A percentile compares a stretch with the other conserved stretches of the same genome.
Evolutionary conservation across 352 stramenopile genomes (phyloP).

Genomic region (Globisporangium acanthophoron): DNA sequence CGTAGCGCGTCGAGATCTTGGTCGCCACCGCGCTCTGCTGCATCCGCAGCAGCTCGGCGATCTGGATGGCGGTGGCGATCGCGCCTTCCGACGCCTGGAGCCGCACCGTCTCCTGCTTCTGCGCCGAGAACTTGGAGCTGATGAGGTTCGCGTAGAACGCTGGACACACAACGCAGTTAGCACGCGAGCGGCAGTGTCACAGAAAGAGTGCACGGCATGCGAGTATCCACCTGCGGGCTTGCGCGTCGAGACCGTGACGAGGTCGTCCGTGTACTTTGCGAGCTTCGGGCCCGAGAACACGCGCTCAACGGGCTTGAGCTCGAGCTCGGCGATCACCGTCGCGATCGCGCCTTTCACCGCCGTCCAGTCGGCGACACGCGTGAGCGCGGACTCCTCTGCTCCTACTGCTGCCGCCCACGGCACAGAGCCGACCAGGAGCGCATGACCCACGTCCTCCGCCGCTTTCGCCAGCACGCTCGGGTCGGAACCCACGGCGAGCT

Average conservation of each 20-base stretch:
- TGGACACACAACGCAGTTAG: constrained; percentile 10
- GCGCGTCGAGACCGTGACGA: constrained; percentile 61
- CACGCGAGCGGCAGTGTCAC: background rate
- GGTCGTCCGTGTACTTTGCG: constrained; percentile 58
- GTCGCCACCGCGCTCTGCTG: constrained; percentile 48
- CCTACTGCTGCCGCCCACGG: constrained; percentile 28
- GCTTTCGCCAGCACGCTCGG: constrained; percentile 18
- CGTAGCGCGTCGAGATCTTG: constrained; percentile 72
- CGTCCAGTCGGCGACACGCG: constrained; percentile 3
- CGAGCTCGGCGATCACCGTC: constrained; percentile 35
- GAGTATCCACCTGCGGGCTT: constrained; percentile 54
- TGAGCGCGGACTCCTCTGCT: background rate
- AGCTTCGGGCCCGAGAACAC: constrained; percentile 49
- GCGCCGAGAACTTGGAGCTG: constrained; percentile 69
- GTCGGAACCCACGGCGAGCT: constrained; percentile 48
- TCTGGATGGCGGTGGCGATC: constrained; percentile 71
- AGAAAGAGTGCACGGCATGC: background rate
- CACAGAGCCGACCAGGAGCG: constrained; percentile 44
- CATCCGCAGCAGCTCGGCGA: constrained; percentile 59
- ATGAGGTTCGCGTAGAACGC: constrained; percentile 81
- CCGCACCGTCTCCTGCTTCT: constrained; percentile 57
- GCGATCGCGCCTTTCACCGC: constrained; percentile 28
- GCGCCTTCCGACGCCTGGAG: constrained; percentile 61
- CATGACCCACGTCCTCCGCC: constrained; percentile 21
- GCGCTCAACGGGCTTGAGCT: constrained; percentile 38